Percentiles rank a stretch among this genome's conserved stretches.
Evolutionary conservation across 768 basidiomycete genomes (phyloP).

Genomic region (Mycena metata): DNA sequence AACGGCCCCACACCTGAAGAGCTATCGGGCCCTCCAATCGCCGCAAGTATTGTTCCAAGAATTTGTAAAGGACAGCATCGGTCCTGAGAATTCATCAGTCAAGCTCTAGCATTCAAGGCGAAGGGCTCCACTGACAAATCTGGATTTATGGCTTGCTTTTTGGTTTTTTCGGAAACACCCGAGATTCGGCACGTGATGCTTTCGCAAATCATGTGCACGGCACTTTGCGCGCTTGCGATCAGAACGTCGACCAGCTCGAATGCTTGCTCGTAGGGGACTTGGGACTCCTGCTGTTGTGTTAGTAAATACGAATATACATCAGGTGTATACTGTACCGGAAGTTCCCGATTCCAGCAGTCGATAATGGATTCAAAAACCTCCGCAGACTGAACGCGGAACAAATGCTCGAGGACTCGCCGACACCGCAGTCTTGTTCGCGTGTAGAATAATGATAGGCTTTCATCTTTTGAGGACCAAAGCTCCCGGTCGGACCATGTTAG

Average conservation of each 20-base stretch:
- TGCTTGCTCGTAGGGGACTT: slow-evolving; percentile 61
- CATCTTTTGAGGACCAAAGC: slow-evolving; percentile 69
- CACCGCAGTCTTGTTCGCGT: slow-evolving; percentile 76
- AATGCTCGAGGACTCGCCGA: slow-evolving; percentile 84
- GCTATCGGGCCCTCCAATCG: slow-evolving; percentile 92
- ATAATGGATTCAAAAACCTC: slow-evolving; percentile 90
- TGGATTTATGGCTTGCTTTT: slow-evolving; percentile 72
- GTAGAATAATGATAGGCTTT: slow-evolving; percentile 77
- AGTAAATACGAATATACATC: slow-evolving; percentile 17
- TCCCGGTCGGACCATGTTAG: slow-evolving; percentile 63
- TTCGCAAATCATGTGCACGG: slow-evolving; percentile 92
- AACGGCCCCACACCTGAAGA: slow-evolving; percentile 91
- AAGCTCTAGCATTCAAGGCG: slow-evolving; percentile 17
- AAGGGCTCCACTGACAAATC: slow-evolving; percentile 69
- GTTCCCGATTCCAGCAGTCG: slow-evolving; percentile 82
- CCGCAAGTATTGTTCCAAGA: slow-evolving; percentile 87
- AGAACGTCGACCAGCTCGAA: slow-evolving; percentile 90
- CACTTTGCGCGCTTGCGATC: slow-evolving; percentile 85
- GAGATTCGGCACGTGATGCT: slow-evolving; percentile 75
- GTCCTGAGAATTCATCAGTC: slow-evolving; percentile 62
- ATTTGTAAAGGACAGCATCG: slow-evolving; percentile 82
- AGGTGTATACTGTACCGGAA: slow-evolving; percentile 54
- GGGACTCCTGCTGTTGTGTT: slow-evolving; percentile 49
- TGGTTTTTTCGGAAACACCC: slow-evolving; percentile 67
- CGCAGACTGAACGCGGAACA: slow-evolving; percentile 83